phyloP scores from a whole-genome alignment of 192 early-diverging fungal genomes.

The Backusella mclennaniae region DNA sequence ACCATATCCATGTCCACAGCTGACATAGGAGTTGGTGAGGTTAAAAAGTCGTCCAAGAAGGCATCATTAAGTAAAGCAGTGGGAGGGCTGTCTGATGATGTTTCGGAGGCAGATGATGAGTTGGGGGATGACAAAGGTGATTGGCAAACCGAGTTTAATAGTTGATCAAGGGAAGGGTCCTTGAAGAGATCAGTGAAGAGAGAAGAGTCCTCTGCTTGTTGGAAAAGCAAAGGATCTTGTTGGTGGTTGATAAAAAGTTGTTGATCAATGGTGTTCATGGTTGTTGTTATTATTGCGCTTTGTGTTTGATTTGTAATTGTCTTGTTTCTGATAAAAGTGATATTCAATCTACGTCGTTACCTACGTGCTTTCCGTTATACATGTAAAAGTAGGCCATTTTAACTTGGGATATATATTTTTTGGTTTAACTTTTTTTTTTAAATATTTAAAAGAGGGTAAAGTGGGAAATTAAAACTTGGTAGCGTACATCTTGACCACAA shows the following conservation, averaged over 20 bases:
- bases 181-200: slow-evolving; percentile 22
- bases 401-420: slow-evolving; percentile 13
- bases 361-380: slow-evolving; percentile 47
- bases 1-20: slow-evolving; percentile 16
- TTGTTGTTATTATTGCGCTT: slow-evolving; percentile 10
- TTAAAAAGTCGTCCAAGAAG: slow-evolving; percentile 18
- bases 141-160: slow-evolving; percentile 12
- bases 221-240: slow-evolving; percentile 13
- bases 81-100: slow-evolving; percentile 27
- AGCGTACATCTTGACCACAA: slow-evolving; percentile 21
- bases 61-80: slow-evolving; percentile 23
- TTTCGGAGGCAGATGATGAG: slow-evolving; percentile 21
- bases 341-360: slow-evolving; percentile 45
- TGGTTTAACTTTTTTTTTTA: slow-evolving; percentile 25
- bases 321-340: slow-evolving; percentile 9
- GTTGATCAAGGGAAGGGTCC: slow-evolving; percentile 23
- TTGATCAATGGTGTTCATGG: slow-evolving; percentile 12
- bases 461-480: slow-evolving; percentile 8
- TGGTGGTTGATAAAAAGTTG: background rate
- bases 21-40: background rate
- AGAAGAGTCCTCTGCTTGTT: slow-evolving; percentile 1
- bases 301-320: background rate
- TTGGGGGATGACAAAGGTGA: slow-evolving; percentile 18
- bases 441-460: slow-evolving; percentile 5
- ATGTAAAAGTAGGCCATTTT: slow-evolving; percentile 47